A percentile compares a stretch with the other conserved stretches of the same genome.
Conservation (phyloP, 2,329 filamentous ascomycete species). For the Ilyonectria sp. region DNA sequence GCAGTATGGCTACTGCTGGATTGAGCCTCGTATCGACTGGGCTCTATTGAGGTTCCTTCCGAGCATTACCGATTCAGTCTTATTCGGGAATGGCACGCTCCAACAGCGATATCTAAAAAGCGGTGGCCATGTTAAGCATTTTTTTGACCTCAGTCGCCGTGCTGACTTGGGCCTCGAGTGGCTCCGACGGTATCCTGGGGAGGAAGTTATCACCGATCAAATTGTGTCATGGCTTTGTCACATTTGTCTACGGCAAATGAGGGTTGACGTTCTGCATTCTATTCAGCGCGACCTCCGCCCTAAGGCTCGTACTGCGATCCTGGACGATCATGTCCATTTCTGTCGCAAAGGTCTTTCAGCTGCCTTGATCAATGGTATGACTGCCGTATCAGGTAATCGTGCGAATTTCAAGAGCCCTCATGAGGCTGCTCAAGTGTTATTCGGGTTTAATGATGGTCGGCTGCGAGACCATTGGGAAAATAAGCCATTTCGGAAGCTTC, state of each 20-base stretch:
- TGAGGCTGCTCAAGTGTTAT: slow-evolving; percentile 19
- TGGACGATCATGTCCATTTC: slow-evolving; percentile 19
- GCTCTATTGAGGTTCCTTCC: slow-evolving; percentile 21
- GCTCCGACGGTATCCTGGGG: slow-evolving; percentile 1
- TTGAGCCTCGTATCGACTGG: slow-evolving; percentile 26
- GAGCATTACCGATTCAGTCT: slow-evolving; percentile 17
- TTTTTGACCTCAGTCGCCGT: slow-evolving; percentile 23
- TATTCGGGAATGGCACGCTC: slow-evolving; percentile 25
- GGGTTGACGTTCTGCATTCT: slow-evolving; percentile 15
- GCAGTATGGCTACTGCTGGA: slow-evolving; percentile 25
- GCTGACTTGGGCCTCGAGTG: slow-evolving; percentile 20
- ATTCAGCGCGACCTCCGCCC: slow-evolving; percentile 12
- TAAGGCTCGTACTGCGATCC: not conserved
- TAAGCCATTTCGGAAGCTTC: slow-evolving; percentile 26
- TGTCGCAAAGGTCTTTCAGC: slow-evolving; percentile 21
- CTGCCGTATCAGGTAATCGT: slow-evolving; percentile 16
- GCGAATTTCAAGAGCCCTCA: slow-evolving; percentile 18
- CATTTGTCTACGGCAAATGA: slow-evolving; percentile 26
- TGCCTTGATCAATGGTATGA: slow-evolving; percentile 17
- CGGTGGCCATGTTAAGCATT: slow-evolving; percentile 16
- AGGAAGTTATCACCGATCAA: slow-evolving; percentile 7
- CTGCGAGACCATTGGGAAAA: slow-evolving; percentile 17
- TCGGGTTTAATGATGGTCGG: slow-evolving; percentile 16
- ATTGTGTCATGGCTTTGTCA: slow-evolving; percentile 24
- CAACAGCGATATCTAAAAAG: slow-evolving; percentile 19